These are phyloP conservation scores for Lactarius tabidus DNA, from an alignment of 768 basidiomycete genomes.

Conservation along the genomic window DNA sequence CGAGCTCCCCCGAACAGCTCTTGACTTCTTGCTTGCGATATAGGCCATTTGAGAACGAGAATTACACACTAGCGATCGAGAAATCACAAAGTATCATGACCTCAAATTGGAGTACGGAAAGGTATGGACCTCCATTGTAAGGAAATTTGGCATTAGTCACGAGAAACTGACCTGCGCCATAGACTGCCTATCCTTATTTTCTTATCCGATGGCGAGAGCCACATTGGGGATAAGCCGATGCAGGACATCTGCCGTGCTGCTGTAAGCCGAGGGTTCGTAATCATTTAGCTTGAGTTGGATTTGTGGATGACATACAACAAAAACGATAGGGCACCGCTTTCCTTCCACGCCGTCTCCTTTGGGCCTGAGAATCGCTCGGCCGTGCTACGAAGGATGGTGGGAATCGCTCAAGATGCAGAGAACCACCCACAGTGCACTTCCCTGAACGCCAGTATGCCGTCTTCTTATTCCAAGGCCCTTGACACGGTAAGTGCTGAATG, in stretches of 20 bases:
- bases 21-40: slow-evolving; percentile 37
- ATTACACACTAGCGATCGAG: slow-evolving; percentile 41
- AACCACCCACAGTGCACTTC: slow-evolving; percentile 40
- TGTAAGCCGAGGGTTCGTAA: slow-evolving; percentile 40
- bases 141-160: neutral
- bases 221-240: slow-evolving; percentile 36
- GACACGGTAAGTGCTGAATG: slow-evolving; percentile 40
- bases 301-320: neutral
- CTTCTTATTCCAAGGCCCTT: slow-evolving; percentile 47
- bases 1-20: slow-evolving; percentile 43
- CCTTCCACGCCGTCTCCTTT: slow-evolving; percentile 55
- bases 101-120: slow-evolving; percentile 47
- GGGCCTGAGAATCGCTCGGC: slow-evolving; percentile 34
- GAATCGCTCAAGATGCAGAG: slow-evolving; percentile 46
- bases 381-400: slow-evolving; percentile 44
- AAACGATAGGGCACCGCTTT: slow-evolving; percentile 44
- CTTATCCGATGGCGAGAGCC: slow-evolving; percentile 51
- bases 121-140: slow-evolving; percentile 30
- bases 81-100: slow-evolving; percentile 39
- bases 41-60: slow-evolving; percentile 37
- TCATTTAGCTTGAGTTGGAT: neutral
- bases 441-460: slow-evolving; percentile 32
- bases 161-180: slow-evolving; percentile 19
- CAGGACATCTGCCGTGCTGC: slow-evolving; percentile 42
- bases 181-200: slow-evolving; percentile 53